A percentile compares a stretch with the other conserved stretches of the same genome.
These are phyloP conservation scores for Dactylellina parvicollis DNA, from an alignment of 2,329 filamentous ascomycete species.

Conservation along the genomic window DNA sequence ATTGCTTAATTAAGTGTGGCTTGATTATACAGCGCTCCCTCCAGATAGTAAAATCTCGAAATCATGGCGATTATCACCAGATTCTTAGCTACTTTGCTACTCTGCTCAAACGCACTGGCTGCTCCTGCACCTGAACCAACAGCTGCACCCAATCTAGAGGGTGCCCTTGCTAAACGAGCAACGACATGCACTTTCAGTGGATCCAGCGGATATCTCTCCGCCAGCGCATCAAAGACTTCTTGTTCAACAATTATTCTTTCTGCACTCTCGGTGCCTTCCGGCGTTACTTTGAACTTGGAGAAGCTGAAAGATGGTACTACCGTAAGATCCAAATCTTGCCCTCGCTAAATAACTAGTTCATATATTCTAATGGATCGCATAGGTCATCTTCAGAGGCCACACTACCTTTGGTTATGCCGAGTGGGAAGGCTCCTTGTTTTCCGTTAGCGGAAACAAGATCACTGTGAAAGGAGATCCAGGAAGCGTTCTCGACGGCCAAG, in stretches of 20 bases:
- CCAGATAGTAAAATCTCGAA: neutral
- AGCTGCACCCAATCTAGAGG: conserved; percentile 1
- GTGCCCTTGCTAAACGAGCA: conserved; percentile 46
- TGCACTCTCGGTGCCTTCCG: conserved; percentile 69
- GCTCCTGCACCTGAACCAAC: conserved; percentile 37
- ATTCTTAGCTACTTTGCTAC: conserved; percentile 8
- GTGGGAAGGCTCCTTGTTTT: conserved; percentile 72
- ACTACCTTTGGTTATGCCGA: conserved; percentile 75
- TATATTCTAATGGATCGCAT: neutral
- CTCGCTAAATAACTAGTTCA: too few species aligned
- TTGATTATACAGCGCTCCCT: neutral
- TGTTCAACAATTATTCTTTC: conserved; percentile 68
- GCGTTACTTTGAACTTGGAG: conserved; percentile 69
- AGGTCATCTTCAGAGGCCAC: conserved; percentile 71
- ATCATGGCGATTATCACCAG: conserved; percentile 22
- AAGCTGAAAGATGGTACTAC: conserved; percentile 66
- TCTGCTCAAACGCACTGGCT: conserved; percentile 6
- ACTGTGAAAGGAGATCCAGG: conserved; percentile 67
- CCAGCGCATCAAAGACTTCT: conserved; percentile 64
- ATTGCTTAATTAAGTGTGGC: neutral
- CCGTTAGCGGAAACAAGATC: conserved; percentile 69
- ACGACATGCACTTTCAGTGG: conserved; percentile 69
- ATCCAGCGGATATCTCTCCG: conserved; percentile 61
- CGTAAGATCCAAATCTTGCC: too few species aligned
- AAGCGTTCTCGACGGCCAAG: conserved; percentile 68